Percentiles rank a stretch among this genome's conserved stretches.
Conservation (phyloP, 2,329 filamentous ascomycete genomes). For the Trichoderma citrinoviride region DNA sequence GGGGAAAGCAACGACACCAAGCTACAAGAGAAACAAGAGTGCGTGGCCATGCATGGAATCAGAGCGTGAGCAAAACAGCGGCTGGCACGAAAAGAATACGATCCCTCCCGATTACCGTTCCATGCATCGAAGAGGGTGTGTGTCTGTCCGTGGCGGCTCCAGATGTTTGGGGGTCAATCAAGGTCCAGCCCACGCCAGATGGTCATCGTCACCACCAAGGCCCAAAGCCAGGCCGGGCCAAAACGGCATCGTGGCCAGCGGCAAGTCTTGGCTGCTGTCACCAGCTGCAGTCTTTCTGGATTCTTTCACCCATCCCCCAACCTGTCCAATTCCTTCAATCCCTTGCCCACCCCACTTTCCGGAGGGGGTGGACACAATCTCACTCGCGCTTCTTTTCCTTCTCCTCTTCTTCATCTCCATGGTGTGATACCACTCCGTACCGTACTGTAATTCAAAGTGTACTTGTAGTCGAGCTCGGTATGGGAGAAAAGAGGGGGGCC, state of each 20-base stretch:
- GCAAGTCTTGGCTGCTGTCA: neutral
- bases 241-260: constrained; percentile 6
- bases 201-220: constrained; percentile 3
- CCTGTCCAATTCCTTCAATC: neutral
- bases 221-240: constrained; percentile 3
- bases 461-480: neutral
- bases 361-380: neutral
- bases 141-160: neutral
- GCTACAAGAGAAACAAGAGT: neutral
- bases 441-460: too few species aligned
- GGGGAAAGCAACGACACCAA: neutral
- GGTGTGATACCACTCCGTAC: too few species aligned
- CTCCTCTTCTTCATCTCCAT: too few species aligned
- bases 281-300: neutral
- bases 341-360: too few species aligned
- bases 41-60: constrained; percentile 12
- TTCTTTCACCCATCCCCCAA: neutral
- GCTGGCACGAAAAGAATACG: too few species aligned
- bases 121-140: too few species aligned
- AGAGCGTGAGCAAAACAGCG: neutral
- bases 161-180: constrained; percentile 3
- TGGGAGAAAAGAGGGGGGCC: neutral
- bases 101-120: too few species aligned
- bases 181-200: neutral
- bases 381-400: neutral